phyloP scores from a whole-genome alignment of 495 filamentous ascomycete species.

The Podospora sp. region DNA sequence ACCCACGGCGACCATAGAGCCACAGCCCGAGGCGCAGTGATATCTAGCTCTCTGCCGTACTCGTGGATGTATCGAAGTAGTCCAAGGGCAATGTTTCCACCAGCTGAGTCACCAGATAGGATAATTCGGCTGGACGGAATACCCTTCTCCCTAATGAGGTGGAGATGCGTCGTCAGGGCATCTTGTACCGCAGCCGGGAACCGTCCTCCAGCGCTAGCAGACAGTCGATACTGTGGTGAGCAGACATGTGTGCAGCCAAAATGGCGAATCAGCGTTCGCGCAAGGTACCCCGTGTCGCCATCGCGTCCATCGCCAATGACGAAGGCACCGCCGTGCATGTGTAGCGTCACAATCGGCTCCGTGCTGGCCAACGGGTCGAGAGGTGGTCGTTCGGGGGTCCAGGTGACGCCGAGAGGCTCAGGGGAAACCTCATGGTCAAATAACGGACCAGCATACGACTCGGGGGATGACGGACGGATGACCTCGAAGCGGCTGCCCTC shows the following conservation, averaged over 20 bases:
- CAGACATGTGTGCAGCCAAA: background rate
- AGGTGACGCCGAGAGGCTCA: background rate
- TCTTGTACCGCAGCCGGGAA: constrained; percentile 54
- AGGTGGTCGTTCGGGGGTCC: background rate
- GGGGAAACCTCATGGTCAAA: background rate
- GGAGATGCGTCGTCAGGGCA: constrained; percentile 44
- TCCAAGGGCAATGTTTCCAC: constrained; percentile 44
- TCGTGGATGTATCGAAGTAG: constrained; percentile 45
- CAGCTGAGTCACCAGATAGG: constrained; percentile 50
- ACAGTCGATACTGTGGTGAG: too few species aligned
- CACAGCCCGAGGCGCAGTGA: constrained; percentile 23
- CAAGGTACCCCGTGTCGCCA: constrained; percentile 41
- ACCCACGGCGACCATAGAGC: constrained; percentile 37
- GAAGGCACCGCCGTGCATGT: constrained; percentile 57
- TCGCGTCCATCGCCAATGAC: constrained; percentile 44
- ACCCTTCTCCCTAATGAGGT: constrained; percentile 38
- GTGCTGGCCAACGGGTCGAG: background rate
- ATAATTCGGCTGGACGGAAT: constrained; percentile 42
- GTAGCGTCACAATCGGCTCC: constrained; percentile 41
- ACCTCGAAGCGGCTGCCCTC: constrained; percentile 26
- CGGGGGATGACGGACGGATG: constrained; percentile 8
- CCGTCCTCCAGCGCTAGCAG: constrained; percentile 25
- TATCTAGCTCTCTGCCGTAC: constrained; percentile 18
- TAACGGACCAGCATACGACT: constrained; percentile 19
- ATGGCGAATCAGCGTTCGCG: background rate